Percentiles rank a stretch among this genome's conserved stretches.
Evolutionary conservation across 2,329 filamentous ascomycete genomes (phyloP).

Genomic region (Xylariales sp.): DNA sequence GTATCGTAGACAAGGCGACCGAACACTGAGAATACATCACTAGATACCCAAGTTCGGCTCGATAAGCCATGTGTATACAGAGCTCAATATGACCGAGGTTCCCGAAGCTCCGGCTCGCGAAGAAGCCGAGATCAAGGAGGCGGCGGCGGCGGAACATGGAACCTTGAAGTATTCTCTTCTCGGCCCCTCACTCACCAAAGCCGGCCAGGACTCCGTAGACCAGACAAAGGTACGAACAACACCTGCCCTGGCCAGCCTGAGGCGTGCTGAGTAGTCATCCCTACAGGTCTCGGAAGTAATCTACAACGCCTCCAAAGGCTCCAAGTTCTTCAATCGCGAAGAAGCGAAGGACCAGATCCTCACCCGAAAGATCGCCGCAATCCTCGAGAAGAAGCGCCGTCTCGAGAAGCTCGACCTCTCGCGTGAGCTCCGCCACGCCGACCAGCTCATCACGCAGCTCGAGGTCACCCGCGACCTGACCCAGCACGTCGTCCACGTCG

Average conservation of each 20-base stretch:
- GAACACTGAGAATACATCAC: no score
- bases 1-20: no score
- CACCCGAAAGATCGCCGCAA: slow-evolving; percentile 79
- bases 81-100: no score
- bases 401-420: slow-evolving; percentile 74
- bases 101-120: no score
- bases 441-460: slow-evolving; percentile 74
- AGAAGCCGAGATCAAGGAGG: no score
- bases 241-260: no score
- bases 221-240: slow-evolving; percentile 73
- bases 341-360: slow-evolving; percentile 75
- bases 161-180: slow-evolving; percentile 87
- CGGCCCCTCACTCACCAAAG: slow-evolving; percentile 88
- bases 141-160: slow-evolving; percentile 36
- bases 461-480: slow-evolving; percentile 76
- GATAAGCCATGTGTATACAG: no score
- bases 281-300: slow-evolving; percentile 85
- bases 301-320: slow-evolving; percentile 93
- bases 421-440: slow-evolving; percentile 68
- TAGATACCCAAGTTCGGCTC: no score
- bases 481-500: slow-evolving; percentile 83
- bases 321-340: slow-evolving; percentile 93
- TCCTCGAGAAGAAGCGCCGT: slow-evolving; percentile 68
- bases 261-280: no score
- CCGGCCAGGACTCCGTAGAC: slow-evolving; percentile 89